Percentiles rank a stretch among this genome's conserved stretches.
phyloP scores from a whole-genome alignment of 768 basidiomycete species.

The Panaeolus cyanescens region DNA sequence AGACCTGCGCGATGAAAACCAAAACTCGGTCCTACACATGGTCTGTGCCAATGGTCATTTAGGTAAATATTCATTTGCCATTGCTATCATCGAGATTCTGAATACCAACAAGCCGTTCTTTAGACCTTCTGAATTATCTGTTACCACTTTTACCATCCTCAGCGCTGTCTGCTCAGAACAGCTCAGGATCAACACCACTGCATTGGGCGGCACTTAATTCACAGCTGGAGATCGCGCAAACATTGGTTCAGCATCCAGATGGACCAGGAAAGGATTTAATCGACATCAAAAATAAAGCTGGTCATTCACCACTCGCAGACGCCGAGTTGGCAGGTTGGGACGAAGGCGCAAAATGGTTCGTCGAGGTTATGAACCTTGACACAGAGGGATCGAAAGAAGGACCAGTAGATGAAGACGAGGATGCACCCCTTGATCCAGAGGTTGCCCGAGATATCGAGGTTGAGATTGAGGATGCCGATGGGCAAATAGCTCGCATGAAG shows the following conservation, averaged over 20 bases:
- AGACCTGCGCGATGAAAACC: conserved; percentile 67
- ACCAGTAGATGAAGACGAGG: conserved; percentile 38
- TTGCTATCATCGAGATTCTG: conserved; percentile 25
- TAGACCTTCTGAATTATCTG: conserved; percentile 79
- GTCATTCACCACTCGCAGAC: conserved; percentile 77
- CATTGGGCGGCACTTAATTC: conserved; percentile 92
- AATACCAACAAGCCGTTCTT: conserved; percentile 44
- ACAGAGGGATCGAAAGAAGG: conserved; percentile 38
- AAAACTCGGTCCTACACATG: conserved; percentile 87
- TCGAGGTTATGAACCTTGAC: conserved; percentile 78
- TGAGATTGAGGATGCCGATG: conserved; percentile 74
- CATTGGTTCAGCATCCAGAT: conserved; percentile 54
- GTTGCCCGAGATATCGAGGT: conserved; percentile 56
- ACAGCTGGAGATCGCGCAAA: conserved; percentile 64
- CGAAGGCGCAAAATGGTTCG: conserved; percentile 83
- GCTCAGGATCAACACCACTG: conserved; percentile 76
- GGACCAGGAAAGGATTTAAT: conserved; percentile 72
- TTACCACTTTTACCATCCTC: conserved; percentile 58
- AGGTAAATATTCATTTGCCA: conserved; percentile 49
- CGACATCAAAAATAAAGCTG: conserved; percentile 74
- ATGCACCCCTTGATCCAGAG: conserved; percentile 29
- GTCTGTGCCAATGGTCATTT: conserved; percentile 84
- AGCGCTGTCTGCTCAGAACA: conserved; percentile 65
- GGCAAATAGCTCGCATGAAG: conserved; percentile 65
- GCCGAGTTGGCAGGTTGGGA: conserved; percentile 82